These are phyloP conservation scores for Linnemannia zychae DNA, from an alignment of 192 early-diverging fungal species.

Conservation along the genomic window DNA sequence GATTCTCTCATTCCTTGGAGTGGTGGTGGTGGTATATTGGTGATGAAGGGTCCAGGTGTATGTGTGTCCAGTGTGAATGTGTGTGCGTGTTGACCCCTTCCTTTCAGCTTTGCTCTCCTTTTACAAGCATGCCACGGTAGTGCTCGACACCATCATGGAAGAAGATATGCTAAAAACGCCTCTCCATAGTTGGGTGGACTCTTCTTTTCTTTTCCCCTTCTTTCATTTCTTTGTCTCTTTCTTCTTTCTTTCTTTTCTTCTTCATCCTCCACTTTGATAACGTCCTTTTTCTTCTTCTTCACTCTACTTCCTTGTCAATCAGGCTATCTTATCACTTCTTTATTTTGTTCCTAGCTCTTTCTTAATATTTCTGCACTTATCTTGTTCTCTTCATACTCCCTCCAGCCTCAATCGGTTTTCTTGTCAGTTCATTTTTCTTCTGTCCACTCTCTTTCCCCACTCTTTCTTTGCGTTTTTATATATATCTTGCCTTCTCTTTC, in stretches of 20 bases:
- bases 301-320: neutral
- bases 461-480: no score
- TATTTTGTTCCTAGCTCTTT: neutral
- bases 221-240: neutral
- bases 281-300: neutral
- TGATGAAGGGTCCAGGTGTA: neutral
- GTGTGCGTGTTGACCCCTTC: neutral
- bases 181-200: neutral
- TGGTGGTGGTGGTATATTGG: neutral
- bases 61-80: neutral
- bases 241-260: neutral
- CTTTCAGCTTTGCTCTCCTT: no score
- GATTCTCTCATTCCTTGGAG: neutral
- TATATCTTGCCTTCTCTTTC: neutral
- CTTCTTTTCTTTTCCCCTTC: conserved; percentile 5
- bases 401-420: neutral
- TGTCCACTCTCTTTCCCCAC: no score
- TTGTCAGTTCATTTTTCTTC: no score
- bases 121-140: neutral
- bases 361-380: neutral
- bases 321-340: conserved; percentile 7
- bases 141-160: neutral
- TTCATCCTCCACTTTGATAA: neutral
- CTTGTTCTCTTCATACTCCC: neutral
- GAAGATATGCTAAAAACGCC: conserved; percentile 7